phyloP scores from a whole-genome alignment of 768 basidiomycete genomes.

The Tephrocybe rancida region DNA sequence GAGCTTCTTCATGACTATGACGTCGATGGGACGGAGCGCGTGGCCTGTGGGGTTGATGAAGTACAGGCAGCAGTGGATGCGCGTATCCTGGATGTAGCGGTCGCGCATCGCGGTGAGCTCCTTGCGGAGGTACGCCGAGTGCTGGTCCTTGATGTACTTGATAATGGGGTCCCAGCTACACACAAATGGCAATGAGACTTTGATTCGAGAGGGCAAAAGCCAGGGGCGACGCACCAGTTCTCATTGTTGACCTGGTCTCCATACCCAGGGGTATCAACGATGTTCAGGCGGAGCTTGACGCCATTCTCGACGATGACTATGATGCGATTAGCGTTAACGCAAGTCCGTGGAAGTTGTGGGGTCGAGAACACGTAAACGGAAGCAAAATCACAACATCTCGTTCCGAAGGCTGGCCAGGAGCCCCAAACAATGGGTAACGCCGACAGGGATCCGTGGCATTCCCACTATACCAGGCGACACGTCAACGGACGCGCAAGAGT shows the following conservation, averaged over 20 bases:
- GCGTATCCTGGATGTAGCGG: slow-evolving; percentile 97
- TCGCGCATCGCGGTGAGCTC: slow-evolving; percentile 99
- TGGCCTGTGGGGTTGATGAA: slow-evolving; percentile 99
- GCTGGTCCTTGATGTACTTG: slow-evolving; percentile 99
- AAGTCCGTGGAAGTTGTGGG: neutral
- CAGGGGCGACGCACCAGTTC: slow-evolving; percentile 72
- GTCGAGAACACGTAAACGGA: slow-evolving; percentile 7
- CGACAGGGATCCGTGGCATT: neutral
- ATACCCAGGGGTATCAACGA: slow-evolving; percentile 98
- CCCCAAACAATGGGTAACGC: neutral
- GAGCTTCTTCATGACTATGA: slow-evolving; percentile 99
- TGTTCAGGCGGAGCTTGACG: slow-evolving; percentile 92
- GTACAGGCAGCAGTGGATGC: slow-evolving; percentile 97
- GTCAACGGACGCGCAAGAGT: neutral
- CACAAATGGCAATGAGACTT: neutral
- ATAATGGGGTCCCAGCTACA: slow-evolving; percentile 96
- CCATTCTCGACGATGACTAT: slow-evolving; percentile 96
- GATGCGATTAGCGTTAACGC: neutral
- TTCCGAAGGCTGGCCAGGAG: neutral
- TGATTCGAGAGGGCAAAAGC: slow-evolving; percentile 2
- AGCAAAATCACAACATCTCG: slow-evolving; percentile 1
- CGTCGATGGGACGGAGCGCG: slow-evolving; percentile 92
- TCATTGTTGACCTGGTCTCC: slow-evolving; percentile 99
- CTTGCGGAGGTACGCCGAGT: slow-evolving; percentile 97
- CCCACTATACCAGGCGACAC: neutral